phyloP scores from a whole-genome alignment of 208 protist genomes.

The Acanthamoeba healyi region DNA sequence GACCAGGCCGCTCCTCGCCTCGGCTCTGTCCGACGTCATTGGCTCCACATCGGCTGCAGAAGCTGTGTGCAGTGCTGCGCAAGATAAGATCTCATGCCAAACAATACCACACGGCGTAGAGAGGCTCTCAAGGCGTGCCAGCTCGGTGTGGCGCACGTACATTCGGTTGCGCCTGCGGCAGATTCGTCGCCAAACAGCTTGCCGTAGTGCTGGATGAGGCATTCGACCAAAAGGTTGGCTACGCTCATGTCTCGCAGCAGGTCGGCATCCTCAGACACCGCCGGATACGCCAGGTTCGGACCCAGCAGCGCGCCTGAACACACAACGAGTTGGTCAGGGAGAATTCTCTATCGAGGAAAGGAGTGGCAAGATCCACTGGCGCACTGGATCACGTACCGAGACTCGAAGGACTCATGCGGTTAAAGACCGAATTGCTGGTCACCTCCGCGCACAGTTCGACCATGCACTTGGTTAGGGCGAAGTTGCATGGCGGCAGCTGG shows the following conservation, averaged over 20 bases:
- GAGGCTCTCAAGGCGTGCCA: background rate
- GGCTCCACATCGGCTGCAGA: background rate
- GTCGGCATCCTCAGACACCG: constrained; percentile 45
- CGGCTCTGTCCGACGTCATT: background rate
- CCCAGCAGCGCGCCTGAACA: constrained; percentile 32
- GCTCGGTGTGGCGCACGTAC: background rate
- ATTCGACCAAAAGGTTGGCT: constrained; percentile 35
- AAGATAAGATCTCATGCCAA: background rate
- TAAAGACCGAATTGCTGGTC: constrained; percentile 4
- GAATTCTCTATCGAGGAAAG: too few relatives aligned
- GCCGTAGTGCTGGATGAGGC: constrained; percentile 23
- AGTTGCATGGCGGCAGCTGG: constrained; percentile 20
- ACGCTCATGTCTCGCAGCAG: constrained; percentile 59
- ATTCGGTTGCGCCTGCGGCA: background rate
- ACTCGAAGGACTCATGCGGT: constrained; percentile 45
- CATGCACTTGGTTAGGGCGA: background rate
- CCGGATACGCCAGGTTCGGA: constrained; percentile 55
- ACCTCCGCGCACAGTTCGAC: constrained; percentile 49
- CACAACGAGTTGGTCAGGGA: background rate
- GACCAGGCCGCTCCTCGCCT: background rate
- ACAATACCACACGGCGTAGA: background rate
- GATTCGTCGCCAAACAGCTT: constrained; percentile 44
- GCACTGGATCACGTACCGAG: too few relatives aligned
- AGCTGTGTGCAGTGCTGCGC: too few relatives aligned
- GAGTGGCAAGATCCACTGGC: too few relatives aligned